phyloP scores from a whole-genome alignment of 2,329 filamentous ascomycete genomes.

The Nannizzia gypsea region DNA sequence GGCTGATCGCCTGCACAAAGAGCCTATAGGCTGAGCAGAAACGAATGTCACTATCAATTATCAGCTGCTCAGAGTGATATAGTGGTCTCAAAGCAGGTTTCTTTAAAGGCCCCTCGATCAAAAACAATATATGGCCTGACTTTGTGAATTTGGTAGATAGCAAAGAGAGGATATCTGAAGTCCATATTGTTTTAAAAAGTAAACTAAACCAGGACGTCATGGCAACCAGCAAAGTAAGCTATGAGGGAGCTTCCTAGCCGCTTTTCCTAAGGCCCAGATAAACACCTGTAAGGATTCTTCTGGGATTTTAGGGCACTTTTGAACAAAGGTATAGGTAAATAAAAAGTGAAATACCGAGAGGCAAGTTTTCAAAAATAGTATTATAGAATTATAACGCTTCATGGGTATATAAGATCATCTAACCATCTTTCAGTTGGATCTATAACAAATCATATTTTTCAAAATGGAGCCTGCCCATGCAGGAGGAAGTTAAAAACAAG shows the following conservation, averaged over 20 bases:
- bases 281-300: background rate
- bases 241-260: background rate
- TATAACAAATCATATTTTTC: background rate
- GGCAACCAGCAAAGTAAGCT: background rate
- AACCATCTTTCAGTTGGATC: background rate
- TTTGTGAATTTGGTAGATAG: too few relatives aligned
- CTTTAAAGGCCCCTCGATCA: too few relatives aligned
- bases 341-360: background rate
- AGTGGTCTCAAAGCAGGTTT: too few relatives aligned
- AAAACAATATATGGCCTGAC: too few relatives aligned
- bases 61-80: too few relatives aligned
- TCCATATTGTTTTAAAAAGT: background rate
- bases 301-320: background rate
- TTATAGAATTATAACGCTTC: background rate
- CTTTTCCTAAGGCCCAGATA: background rate
- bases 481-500: background rate
- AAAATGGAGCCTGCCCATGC: background rate
- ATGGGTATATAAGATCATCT: slow-evolving; percentile 3
- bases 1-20: background rate
- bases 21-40: background rate
- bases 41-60: too few relatives aligned
- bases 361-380: background rate
- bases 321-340: background rate
- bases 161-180: background rate
- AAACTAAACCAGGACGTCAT: background rate